Evolutionary conservation across 2,329 filamentous ascomycete species (phyloP).

Genomic region (Pestalotiopsis sp.): DNA sequence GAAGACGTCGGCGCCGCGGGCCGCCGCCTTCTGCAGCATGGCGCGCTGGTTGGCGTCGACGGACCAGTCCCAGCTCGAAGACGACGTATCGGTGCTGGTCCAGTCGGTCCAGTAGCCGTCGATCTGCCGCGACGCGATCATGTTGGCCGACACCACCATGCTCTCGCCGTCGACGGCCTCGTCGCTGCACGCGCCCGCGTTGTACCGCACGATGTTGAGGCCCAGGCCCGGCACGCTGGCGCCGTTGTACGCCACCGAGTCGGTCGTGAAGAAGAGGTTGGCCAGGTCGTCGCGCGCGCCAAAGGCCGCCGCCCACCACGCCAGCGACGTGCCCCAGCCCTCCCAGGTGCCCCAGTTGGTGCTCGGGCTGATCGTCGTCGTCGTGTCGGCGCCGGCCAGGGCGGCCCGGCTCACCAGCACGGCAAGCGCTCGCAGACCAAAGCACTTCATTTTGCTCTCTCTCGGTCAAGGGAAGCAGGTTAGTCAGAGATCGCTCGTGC

Average conservation of each 20-base stretch:
- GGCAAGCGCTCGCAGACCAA: background rate
- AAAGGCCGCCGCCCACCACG: conserved; percentile 46
- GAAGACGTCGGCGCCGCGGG: conserved; percentile 37
- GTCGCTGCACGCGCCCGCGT: conserved; percentile 41
- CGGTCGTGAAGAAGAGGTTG: conserved; percentile 41
- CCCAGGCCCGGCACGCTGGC: conserved; percentile 39
- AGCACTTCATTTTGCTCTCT: background rate
- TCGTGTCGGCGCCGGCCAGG: conserved; percentile 27
- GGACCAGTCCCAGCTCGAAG: conserved; percentile 45
- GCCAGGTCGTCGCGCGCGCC: conserved; percentile 43
- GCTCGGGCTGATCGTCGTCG: conserved; percentile 32
- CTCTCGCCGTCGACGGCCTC: conserved; percentile 34
- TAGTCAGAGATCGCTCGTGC: background rate
- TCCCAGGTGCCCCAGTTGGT: conserved; percentile 44
- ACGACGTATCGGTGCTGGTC: conserved; percentile 31
- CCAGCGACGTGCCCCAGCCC: conserved; percentile 45
- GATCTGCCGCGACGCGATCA: conserved; percentile 39
- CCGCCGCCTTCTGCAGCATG: conserved; percentile 39
- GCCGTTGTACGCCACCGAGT: conserved; percentile 31
- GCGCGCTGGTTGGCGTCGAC: conserved; percentile 41
- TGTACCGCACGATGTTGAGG: conserved; percentile 45
- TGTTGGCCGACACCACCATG: conserved; percentile 39
- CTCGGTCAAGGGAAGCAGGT: background rate
- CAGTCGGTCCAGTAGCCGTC: conserved; percentile 44
- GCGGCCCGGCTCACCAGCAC: background rate